Evolutionary conservation across 495 filamentous ascomycete genomes (phyloP).

Genomic region (Melanomma pulvis-pyrius): DNA sequence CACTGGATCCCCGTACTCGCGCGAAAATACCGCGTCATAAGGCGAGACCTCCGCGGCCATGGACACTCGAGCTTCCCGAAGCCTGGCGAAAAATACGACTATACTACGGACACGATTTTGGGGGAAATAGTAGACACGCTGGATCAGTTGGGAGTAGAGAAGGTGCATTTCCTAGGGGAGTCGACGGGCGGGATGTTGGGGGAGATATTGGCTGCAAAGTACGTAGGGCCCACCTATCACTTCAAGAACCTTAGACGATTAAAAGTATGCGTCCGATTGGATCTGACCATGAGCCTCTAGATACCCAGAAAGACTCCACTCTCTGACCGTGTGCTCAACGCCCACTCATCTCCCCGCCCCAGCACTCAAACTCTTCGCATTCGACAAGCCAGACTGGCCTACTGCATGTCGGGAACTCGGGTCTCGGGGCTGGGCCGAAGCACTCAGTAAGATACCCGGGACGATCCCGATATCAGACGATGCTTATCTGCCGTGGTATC

Average conservation of each 20-base stretch:
- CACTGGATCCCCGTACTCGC: constrained; percentile 37
- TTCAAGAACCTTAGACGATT: too few species aligned
- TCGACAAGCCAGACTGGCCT: constrained; percentile 32
- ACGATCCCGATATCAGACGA: constrained; percentile 26
- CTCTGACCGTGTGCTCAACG: constrained; percentile 35
- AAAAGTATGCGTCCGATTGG: too few species aligned
- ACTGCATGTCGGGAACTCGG: constrained; percentile 36
- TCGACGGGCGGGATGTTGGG: constrained; percentile 37
- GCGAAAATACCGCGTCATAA: constrained; percentile 31
- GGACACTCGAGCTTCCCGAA: constrained; percentile 25
- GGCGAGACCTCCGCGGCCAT: constrained; percentile 37
- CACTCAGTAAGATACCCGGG: constrained; percentile 29
- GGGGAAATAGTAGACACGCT: constrained; percentile 38
- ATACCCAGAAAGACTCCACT: constrained; percentile 32
- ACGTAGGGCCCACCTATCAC: not conserved
- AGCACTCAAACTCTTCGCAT: constrained; percentile 35
- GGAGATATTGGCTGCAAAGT: constrained; percentile 32
- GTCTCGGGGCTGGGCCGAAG: constrained; percentile 36
- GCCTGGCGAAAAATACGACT: constrained; percentile 21
- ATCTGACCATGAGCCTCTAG: constrained; percentile 2
- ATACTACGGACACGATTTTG: constrained; percentile 32
- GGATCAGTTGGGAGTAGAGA: constrained; percentile 33
- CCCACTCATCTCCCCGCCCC: constrained; percentile 34
- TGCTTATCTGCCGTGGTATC: constrained; percentile 32
- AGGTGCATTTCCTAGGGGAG: constrained; percentile 38